These are phyloP conservation scores for Komagataella mondaviorum DNA, from an alignment of 805 yeast genomes.

Conservation along the genomic window DNA sequence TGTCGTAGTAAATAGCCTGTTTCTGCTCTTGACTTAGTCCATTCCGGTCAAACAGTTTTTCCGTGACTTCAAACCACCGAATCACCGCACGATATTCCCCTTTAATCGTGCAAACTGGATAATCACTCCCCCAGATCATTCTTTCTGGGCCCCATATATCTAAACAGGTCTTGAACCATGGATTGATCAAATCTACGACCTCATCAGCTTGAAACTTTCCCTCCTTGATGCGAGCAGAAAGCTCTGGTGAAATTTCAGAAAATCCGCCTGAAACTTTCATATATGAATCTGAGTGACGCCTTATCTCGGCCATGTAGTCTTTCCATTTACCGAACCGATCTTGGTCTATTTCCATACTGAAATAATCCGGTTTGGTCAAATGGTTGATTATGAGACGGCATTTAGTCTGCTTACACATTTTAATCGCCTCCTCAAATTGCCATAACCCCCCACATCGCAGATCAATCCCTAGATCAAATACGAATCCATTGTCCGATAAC, in stretches of 20 bases:
- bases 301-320: constrained; percentile 10
- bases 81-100: constrained; percentile 1
- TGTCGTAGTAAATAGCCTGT: background rate
- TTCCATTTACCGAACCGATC: constrained; percentile 11
- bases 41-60: background rate
- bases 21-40: background rate
- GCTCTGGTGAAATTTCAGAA: constrained; percentile 19
- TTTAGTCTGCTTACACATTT: constrained; percentile 14
- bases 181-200: constrained; percentile 5
- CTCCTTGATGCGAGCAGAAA: constrained; percentile 3
- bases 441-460: constrained; percentile 21
- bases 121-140: constrained; percentile 28
- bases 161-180: constrained; percentile 19
- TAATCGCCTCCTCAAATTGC: constrained; percentile 24
- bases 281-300: constrained; percentile 10
- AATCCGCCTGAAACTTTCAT: constrained; percentile 29
- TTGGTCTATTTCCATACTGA: constrained; percentile 2
- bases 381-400: constrained; percentile 24
- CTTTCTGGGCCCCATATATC: constrained; percentile 18
- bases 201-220: constrained; percentile 8
- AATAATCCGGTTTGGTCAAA: constrained; percentile 25
- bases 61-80: background rate
- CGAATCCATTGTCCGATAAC: constrained; percentile 15
- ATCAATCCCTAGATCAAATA: constrained; percentile 31
- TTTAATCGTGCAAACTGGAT: constrained; percentile 25